These are phyloP conservation scores for Sporothrix mexicana DNA, from an alignment of 2,329 filamentous ascomycete species.

Conservation along the genomic window DNA sequence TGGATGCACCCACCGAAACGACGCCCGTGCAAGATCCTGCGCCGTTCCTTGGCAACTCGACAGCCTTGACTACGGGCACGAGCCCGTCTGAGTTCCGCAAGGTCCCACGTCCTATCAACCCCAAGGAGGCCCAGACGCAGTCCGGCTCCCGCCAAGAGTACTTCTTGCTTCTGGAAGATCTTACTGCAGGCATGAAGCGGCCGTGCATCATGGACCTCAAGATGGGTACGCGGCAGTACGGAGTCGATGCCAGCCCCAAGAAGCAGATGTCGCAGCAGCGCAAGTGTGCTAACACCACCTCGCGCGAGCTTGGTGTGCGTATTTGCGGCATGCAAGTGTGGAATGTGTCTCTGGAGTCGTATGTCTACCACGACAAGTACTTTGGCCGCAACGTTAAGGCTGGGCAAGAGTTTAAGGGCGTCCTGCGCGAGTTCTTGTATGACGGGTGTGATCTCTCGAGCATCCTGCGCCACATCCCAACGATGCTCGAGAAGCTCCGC, in stretches of 20 bases:
- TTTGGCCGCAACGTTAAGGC: slow-evolving; percentile 88
- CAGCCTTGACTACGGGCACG: slow-evolving; percentile 42
- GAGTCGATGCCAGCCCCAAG: slow-evolving; percentile 87
- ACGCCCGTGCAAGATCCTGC: slow-evolving; percentile 28
- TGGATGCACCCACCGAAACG: background rate
- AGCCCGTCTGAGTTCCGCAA: slow-evolving; percentile 50
- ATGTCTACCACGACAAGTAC: slow-evolving; percentile 98
- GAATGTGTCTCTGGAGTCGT: slow-evolving; percentile 81
- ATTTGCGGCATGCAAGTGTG: slow-evolving; percentile 97
- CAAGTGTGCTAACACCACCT: slow-evolving; percentile 93
- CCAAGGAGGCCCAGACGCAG: slow-evolving; percentile 74
- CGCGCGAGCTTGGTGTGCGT: slow-evolving; percentile 85
- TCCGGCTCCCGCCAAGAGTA: slow-evolving; percentile 77
- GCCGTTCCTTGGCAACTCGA: slow-evolving; percentile 37
- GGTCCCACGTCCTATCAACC: slow-evolving; percentile 70
- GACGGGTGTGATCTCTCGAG: slow-evolving; percentile 83
- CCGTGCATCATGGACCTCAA: slow-evolving; percentile 98
- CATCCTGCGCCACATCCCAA: slow-evolving; percentile 84
- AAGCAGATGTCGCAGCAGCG: slow-evolving; percentile 91
- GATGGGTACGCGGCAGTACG: slow-evolving; percentile 98
- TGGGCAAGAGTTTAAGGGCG: slow-evolving; percentile 85
- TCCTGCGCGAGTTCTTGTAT: slow-evolving; percentile 86
- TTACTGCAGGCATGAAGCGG: slow-evolving; percentile 94
- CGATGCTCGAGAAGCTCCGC: slow-evolving; percentile 81
- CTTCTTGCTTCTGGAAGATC: slow-evolving; percentile 90